Evolutionary conservation across 2,329 filamentous ascomycete species (phyloP), one percentile per base, ranked within the genome.

Genomic region (Xylariaceae sp.): DNA sequence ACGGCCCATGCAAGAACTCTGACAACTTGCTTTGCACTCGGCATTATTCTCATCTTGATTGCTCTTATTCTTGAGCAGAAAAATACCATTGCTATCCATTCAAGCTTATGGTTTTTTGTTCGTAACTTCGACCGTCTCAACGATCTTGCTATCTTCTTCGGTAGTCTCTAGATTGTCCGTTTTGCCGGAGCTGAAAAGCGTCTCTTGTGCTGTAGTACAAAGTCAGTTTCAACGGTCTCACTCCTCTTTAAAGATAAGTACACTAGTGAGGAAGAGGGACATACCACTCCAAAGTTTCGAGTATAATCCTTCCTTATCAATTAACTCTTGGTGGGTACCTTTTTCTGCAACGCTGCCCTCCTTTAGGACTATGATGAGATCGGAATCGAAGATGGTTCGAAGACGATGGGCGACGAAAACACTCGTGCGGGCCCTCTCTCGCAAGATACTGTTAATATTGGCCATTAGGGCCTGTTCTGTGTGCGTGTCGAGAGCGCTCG

Each of bases 351-450:
- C 90, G 12, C 73, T 74, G 0, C 93, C 93, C 49, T 87, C 83
- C 62, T 84, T 85, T 45, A 97, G 71, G 29, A 97, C 93, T 58
- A 97, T 91, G 57, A 97, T 97, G 57, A 91, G 72, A 67, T 97
- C 87, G 32, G 88, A 88, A 60, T 97, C 93, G 60, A 88, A 95
- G 54, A 98, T 96, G 0, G 93, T 97, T 42, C 92, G 80, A 48
- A 98, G 70, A 16, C 93, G 80, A 66, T 97, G 93, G 6, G 93
- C 93, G 5, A 98, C 86, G 62, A 97, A 97, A 1, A 98, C 88
- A 55, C 90, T 96, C 1, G 93, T 97, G 45, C 91, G 80, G 3
- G 75, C 74, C 71, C 95, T 95, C 60, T 95, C 91, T 56, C 85
- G 86, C 43, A 97, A 72, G 42, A 97, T 93, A 55, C 85, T 85